These are phyloP conservation scores for Leccinum subgranulosum DNA, from an alignment of 768 basidiomycete genomes.

Conservation along the genomic window DNA sequence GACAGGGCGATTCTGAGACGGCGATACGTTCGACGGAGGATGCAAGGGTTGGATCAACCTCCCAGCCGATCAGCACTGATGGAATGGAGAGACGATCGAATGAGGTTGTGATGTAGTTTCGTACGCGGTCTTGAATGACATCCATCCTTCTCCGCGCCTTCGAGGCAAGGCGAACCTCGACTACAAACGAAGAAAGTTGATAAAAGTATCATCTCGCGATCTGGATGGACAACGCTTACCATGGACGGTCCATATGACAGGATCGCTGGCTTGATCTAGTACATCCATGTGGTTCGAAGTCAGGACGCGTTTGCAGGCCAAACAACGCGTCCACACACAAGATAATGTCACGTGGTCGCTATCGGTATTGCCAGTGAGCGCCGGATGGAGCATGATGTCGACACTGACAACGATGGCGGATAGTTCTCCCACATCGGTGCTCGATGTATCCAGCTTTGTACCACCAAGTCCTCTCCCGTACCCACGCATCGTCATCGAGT, in stretches of 20 bases:
- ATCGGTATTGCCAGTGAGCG: background rate
- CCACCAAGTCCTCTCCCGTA: constrained; percentile 45
- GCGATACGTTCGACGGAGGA: constrained; percentile 74
- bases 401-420: constrained; percentile 24
- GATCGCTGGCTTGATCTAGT: constrained; percentile 2
- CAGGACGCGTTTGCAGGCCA: constrained; percentile 25
- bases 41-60: constrained; percentile 65
- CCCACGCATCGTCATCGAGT: constrained; percentile 80
- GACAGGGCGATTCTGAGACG: constrained; percentile 67
- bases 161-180: constrained; percentile 77
- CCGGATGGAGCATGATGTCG: background rate
- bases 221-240: constrained; percentile 36
- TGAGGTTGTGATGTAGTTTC: constrained; percentile 50
- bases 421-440: constrained; percentile 2
- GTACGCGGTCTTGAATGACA: constrained; percentile 63
- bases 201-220: background rate
- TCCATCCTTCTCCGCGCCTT: constrained; percentile 73
- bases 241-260: constrained; percentile 61
- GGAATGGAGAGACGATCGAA: constrained; percentile 68
- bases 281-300: constrained; percentile 14
- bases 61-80: constrained; percentile 75
- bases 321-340: constrained; percentile 51
- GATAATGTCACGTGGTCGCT: constrained; percentile 33
- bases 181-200: constrained; percentile 35
- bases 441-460: constrained; percentile 53